Evolutionary conservation across 371 early-diverging fungal species (phyloP), one percentile per base, ranked within the genome.

Genomic region (Mucor velutinosus): DNA sequence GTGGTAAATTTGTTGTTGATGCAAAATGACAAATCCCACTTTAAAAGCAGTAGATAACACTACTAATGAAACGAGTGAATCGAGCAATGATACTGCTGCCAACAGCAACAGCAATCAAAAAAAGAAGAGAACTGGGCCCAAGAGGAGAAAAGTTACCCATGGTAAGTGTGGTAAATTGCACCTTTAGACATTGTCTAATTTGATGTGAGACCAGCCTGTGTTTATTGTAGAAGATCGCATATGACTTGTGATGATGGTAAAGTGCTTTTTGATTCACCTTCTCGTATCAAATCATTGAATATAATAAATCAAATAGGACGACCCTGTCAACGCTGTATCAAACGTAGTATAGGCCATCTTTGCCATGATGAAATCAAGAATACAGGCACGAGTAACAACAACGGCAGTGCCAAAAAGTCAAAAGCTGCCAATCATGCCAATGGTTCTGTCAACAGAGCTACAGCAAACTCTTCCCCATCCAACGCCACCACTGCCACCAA

Each of bases 321-420:
- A 21, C 97, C 97, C 21, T 97, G 97, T 77, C 93, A 93, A 74
- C 90, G 97, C 30, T 97, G 97, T 77, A 93, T 97, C 57, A 94
- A 94, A 77, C 88, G 96, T 35, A 92, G 90, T 71, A 97, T 97
- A 70, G 93, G 93, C 11, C 94, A 95, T 70, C 76, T 95, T 65
- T 97, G 97, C 77, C 92, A 92, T 43, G 95, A 97, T 75, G 94
- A 95, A 70, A 80, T 87, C 10, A 89, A 87, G 62, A 80, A 69
- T 37, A 57, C 76, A 62, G 43, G 45, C 23, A 37, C 43, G 4
- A 10, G 33, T 8, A 12, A 25, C 61, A 32, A 37, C 57, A 51
- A 43, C 17, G 47, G 47, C 39, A 45, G 19, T 41, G 63, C 65
- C 64, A 64, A 32, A 29, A 60, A 60, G 41, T 21, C n/a, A 1